These are phyloP conservation scores for Xylaria digitata DNA, from an alignment of 2,329 filamentous ascomycete species.

Conservation along the genomic window DNA sequence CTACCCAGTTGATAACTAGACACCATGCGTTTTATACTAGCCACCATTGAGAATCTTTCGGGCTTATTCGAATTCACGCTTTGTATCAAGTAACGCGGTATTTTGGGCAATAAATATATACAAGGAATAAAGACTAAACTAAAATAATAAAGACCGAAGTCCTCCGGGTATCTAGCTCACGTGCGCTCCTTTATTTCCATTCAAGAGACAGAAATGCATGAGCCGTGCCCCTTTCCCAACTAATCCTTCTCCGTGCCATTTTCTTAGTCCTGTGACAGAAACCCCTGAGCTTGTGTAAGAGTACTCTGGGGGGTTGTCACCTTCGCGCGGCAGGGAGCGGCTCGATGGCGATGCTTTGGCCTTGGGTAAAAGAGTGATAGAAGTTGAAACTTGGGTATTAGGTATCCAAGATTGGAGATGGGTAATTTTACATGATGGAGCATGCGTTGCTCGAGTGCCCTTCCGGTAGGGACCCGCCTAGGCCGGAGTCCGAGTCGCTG, in stretches of 20 bases:
- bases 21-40: background rate
- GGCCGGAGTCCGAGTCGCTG: slow-evolving; percentile 8
- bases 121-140: background rate
- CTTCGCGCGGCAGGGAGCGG: background rate
- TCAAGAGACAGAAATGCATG: background rate
- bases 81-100: background rate
- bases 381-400: background rate
- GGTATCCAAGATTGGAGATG: background rate
- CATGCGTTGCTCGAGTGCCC: background rate
- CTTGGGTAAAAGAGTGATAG: background rate
- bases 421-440: slow-evolving; percentile 20
- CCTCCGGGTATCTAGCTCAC: background rate
- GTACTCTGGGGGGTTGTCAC: background rate
- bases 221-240: background rate
- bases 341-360: background rate
- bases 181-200: background rate
- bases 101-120: slow-evolving; percentile 7
- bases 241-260: background rate
- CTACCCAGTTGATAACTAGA: background rate
- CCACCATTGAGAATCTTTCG: too few relatives aligned
- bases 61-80: background rate
- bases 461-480: slow-evolving; percentile 2
- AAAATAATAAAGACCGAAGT: background rate
- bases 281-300: background rate
- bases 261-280: too few relatives aligned